phyloP scores from a whole-genome alignment of 352 stramenopile species.

The Phytopythium sindhum region DNA sequence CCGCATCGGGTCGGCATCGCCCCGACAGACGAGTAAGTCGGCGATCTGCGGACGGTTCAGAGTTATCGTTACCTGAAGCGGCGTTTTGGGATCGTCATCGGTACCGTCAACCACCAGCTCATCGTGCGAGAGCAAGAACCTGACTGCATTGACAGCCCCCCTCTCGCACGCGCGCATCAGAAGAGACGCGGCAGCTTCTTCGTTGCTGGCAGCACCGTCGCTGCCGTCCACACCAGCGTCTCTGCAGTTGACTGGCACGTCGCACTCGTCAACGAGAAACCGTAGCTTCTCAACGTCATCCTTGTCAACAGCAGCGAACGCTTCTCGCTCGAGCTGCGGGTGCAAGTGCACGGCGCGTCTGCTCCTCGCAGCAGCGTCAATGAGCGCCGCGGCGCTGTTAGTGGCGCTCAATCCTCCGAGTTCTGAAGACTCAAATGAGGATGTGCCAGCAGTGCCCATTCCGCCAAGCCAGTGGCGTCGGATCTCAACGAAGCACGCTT shows the following conservation, averaged over 20 bases:
- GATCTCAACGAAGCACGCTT: conserved; percentile 64
- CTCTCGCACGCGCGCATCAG: conserved; percentile 29
- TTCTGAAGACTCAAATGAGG: not conserved
- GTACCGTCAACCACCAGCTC: conserved; percentile 15
- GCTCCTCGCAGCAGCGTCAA: conserved; percentile 11
- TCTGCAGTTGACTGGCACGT: conserved; percentile 29
- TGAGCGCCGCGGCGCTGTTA: conserved; percentile 9
- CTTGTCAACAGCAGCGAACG: conserved; percentile 21
- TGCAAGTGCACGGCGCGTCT: conserved; percentile 18
- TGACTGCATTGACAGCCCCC: conserved; percentile 11
- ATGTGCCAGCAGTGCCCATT: conserved; percentile 8
- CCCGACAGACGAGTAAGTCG: not conserved
- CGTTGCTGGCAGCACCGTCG: not conserved
- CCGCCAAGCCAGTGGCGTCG: conserved; percentile 47
- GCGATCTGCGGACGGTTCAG: not conserved
- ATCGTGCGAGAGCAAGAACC: conserved; percentile 19
- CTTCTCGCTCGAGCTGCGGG: conserved; percentile 29
- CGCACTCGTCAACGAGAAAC: conserved; percentile 39
- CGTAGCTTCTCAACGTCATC: conserved; percentile 20
- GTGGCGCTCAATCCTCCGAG: conserved; percentile 3
- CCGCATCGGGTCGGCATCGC: not conserved
- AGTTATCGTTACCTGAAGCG: not conserved
- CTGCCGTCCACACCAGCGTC: conserved; percentile 8
- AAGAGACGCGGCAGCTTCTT: conserved; percentile 12
- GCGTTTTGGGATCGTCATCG: not conserved